Conservation (phyloP, 192 early-diverging fungal genomes). For the Gonapodya sp. region DNA sequence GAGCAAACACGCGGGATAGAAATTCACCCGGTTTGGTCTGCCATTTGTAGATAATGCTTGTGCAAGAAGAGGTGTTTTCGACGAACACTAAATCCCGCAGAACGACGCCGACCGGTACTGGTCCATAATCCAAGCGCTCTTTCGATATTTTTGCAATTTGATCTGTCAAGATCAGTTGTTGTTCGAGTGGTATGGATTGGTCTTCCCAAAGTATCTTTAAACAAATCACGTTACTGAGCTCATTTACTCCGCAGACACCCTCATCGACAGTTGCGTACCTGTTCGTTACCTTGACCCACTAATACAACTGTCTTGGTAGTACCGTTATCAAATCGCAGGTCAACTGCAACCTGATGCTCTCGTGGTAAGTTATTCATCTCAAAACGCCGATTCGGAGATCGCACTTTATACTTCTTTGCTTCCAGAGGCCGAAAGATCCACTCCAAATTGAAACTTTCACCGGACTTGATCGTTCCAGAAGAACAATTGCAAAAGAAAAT, state of each 20-base stretch:
- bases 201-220: not conserved
- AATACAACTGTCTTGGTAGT: constrained; percentile 37
- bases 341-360: constrained; percentile 27
- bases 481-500: constrained; percentile 29
- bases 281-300: constrained; percentile 26
- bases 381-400: not conserved
- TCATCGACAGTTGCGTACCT: constrained; percentile 17
- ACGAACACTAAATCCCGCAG: constrained; percentile 32
- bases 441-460: constrained; percentile 26
- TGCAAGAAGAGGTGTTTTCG: constrained; percentile 20
- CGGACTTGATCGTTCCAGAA: constrained; percentile 28
- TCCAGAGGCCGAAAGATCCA: constrained; percentile 46
- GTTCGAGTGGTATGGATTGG: constrained; percentile 25
- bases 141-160: constrained; percentile 24
- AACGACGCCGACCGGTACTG: constrained; percentile 29
- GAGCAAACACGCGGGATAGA: constrained; percentile 16
- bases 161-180: constrained; percentile 23
- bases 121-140: constrained; percentile 42
- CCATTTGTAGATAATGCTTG: constrained; percentile 35
- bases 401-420: constrained; percentile 30
- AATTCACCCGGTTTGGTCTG: not conserved
- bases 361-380: constrained; percentile 9
- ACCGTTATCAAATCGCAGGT: constrained; percentile 32
- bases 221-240: not conserved
- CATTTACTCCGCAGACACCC: too few species aligned